Evolutionary conservation across 1,284 basidiomycete species (phyloP).

Genomic region (Caloboletus firmus): DNA sequence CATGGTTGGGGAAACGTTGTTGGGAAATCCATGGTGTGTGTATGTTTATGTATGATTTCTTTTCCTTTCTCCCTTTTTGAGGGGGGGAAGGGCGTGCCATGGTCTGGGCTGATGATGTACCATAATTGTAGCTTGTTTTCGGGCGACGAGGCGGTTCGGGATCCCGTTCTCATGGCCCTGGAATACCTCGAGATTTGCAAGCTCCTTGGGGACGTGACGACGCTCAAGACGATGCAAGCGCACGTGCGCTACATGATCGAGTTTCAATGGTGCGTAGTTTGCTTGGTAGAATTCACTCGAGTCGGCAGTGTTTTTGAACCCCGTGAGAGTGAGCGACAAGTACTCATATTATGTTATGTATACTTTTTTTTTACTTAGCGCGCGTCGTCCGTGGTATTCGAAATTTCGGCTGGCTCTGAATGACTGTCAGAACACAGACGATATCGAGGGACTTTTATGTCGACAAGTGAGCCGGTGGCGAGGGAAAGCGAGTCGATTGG

Average conservation of each 20-base stretch:
- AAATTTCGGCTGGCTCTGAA: slow-evolving; percentile 52
- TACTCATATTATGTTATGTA: background rate
- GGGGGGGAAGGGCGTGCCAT: background rate
- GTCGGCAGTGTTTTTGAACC: background rate
- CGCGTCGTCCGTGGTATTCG: slow-evolving; percentile 53
- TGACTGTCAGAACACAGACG: slow-evolving; percentile 44
- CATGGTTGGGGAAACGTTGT: slow-evolving; percentile 75
- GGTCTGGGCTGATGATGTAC: background rate
- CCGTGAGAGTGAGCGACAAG: background rate
- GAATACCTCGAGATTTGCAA: slow-evolving; percentile 63
- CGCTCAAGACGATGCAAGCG: slow-evolving; percentile 49
- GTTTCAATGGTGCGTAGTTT: slow-evolving; percentile 54
- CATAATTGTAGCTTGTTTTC: slow-evolving; percentile 49
- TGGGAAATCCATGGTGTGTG: slow-evolving; percentile 69
- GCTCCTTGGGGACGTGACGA: slow-evolving; percentile 46
- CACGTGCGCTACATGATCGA: slow-evolving; percentile 64
- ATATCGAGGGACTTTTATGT: slow-evolving; percentile 47
- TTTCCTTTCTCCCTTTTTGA: no score
- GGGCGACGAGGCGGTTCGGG: slow-evolving; percentile 45
- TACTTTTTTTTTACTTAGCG: slow-evolving; percentile 31
- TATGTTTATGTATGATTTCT: background rate
- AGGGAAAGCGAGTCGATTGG: slow-evolving; percentile 33
- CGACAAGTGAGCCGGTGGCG: slow-evolving; percentile 53
- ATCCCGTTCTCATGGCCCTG: slow-evolving; percentile 60
- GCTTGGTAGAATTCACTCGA: background rate